Evolutionary conservation across 805 yeast species (phyloP).

Genomic region (Starmerella roubikii): DNA sequence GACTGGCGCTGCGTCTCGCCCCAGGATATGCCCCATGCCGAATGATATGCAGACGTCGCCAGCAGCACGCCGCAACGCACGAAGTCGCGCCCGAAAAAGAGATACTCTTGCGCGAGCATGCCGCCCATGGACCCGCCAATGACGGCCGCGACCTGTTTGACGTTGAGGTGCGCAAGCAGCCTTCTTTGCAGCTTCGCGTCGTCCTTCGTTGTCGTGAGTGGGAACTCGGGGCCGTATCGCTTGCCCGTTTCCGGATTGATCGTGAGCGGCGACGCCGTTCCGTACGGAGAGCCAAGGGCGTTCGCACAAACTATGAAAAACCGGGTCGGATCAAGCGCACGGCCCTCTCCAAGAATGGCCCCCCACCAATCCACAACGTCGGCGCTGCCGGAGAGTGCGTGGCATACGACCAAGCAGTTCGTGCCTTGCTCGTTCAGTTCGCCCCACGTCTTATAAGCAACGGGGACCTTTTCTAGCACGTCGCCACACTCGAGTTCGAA

Average conservation of each 20-base stretch:
- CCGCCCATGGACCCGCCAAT: constrained; percentile 99
- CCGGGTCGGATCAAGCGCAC: constrained; percentile 81
- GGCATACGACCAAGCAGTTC: constrained; percentile 83
- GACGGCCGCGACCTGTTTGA: constrained; percentile 66
- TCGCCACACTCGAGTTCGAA: constrained; percentile 61
- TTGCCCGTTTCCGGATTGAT: constrained; percentile 61
- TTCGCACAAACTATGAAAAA: constrained; percentile 80
- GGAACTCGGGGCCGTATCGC: constrained; percentile 91
- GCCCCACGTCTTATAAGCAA: constrained; percentile 97
- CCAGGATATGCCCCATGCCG: constrained; percentile 99
- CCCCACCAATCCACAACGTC: constrained; percentile 99
- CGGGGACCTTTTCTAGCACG: constrained; percentile 55
- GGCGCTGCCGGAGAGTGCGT: constrained; percentile 89
- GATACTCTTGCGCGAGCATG: constrained; percentile 84
- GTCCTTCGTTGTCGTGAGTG: constrained; percentile 84
- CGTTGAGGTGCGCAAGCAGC: constrained; percentile 54
- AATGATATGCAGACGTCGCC: constrained; percentile 87
- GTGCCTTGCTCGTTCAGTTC: constrained; percentile 50
- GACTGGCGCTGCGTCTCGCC: constrained; percentile 96
- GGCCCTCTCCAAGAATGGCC: constrained; percentile 69
- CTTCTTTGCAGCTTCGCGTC: constrained; percentile 69
- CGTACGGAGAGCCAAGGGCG: constrained; percentile 93
- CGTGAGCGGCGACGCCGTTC: constrained; percentile 83
- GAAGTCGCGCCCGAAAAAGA: constrained; percentile 52
- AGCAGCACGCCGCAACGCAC: constrained; percentile 64